Percentiles rank a stretch among this genome's conserved stretches.
Conservation (phyloP, 2,329 filamentous ascomycete genomes). For the Aureobasidium sp. region DNA sequence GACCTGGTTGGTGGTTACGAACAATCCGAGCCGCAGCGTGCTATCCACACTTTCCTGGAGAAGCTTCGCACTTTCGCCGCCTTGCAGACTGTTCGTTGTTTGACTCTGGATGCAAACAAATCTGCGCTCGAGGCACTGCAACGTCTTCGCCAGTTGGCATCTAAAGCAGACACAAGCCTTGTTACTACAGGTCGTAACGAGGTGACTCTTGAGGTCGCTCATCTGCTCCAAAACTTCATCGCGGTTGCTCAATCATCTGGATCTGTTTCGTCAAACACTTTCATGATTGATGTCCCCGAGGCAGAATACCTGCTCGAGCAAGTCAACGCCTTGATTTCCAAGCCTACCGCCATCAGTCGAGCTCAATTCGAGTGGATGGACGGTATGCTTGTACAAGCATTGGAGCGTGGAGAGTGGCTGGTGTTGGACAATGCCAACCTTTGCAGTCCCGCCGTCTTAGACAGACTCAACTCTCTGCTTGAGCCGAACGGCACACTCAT, state of each 20-base stretch:
- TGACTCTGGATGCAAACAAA: neutral
- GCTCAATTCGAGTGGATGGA: conserved; percentile 95
- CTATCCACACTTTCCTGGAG: conserved; percentile 53
- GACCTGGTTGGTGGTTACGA: conserved; percentile 96
- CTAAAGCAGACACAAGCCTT: conserved; percentile 1
- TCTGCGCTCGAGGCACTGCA: neutral
- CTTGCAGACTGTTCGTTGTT: neutral
- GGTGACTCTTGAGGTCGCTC: neutral
- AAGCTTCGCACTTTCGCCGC: conserved; percentile 30
- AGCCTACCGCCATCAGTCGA: conserved; percentile 52
- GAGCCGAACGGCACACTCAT: conserved; percentile 82
- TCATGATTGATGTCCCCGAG: neutral
- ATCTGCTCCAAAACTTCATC: conserved; percentile 9
- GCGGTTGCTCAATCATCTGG: neutral
- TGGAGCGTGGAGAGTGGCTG: conserved; percentile 82
- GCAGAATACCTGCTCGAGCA: conserved; percentile 34
- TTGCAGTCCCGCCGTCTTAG: conserved; percentile 88
- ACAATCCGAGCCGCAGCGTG: conserved; percentile 74
- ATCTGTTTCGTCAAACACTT: neutral
- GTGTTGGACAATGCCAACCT: conserved; percentile 96
- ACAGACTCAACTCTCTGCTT: conserved; percentile 86
- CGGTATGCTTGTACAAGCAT: conserved; percentile 78
- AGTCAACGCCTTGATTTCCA: conserved; percentile 42
- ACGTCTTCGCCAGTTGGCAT: neutral
- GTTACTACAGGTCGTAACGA: neutral